Percentiles rank a stretch among this genome's conserved stretches.
Evolutionary conservation across 2,329 filamentous ascomycete species (phyloP).

Genomic region (Trichoderma koningiopsis): DNA sequence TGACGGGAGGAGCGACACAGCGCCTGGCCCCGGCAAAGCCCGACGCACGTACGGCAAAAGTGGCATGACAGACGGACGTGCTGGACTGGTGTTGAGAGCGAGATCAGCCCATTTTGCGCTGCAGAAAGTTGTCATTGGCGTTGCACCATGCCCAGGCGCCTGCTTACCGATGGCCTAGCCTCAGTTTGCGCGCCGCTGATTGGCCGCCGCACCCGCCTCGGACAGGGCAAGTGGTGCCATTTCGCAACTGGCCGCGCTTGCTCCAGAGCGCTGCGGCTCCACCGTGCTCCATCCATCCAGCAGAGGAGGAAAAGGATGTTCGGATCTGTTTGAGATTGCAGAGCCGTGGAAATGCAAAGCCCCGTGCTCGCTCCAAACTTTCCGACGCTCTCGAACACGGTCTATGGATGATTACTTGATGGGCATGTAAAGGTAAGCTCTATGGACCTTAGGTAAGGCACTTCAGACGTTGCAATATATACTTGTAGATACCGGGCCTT

Average conservation of each 20-base stretch:
- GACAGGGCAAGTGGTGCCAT: slow-evolving; percentile 26
- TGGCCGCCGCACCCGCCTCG: slow-evolving; percentile 7
- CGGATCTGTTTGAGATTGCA: slow-evolving; percentile 1
- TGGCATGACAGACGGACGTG: slow-evolving; percentile 26
- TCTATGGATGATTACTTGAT: neutral
- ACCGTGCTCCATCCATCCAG: slow-evolving; percentile 21
- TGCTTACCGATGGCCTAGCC: slow-evolving; percentile 21
- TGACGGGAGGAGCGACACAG: slow-evolving; percentile 15
- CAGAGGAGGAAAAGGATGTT: neutral
- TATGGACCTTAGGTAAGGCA: neutral
- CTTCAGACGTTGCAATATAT: neutral
- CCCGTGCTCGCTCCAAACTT: neutral
- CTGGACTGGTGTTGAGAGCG: slow-evolving; percentile 12
- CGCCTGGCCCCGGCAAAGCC: slow-evolving; percentile 16
- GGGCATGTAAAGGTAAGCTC: neutral
- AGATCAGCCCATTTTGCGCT: slow-evolving; percentile 27
- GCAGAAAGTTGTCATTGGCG: slow-evolving; percentile 26
- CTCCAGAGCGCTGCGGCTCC: slow-evolving; percentile 11
- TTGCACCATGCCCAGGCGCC: slow-evolving; percentile 23
- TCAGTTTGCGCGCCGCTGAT: slow-evolving; percentile 17
- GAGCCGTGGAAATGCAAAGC: neutral
- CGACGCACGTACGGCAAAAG: slow-evolving; percentile 26
- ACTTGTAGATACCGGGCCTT: neutral
- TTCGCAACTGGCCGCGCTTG: slow-evolving; percentile 22
- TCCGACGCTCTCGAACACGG: neutral